phyloP scores from a whole-genome alignment of 139 green algal species.

The Chlorella ohadii region DNA sequence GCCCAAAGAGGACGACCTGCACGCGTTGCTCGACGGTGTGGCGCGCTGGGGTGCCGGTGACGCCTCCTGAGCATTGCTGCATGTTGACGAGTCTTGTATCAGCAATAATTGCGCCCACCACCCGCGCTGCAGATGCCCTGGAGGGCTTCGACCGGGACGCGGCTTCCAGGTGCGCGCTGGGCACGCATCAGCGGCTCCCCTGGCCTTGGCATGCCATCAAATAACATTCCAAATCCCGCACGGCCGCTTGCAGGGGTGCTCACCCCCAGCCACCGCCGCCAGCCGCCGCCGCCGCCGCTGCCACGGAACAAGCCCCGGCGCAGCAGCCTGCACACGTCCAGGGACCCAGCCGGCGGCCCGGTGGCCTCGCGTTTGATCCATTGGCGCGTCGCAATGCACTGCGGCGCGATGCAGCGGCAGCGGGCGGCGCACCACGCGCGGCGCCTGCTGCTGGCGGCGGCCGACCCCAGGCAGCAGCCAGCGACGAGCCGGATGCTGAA shows the following conservation, averaged over 20 bases:
- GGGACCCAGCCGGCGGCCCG: too few species aligned
- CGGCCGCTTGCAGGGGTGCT: neutral
- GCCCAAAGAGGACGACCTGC: neutral
- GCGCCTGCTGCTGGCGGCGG: too few species aligned
- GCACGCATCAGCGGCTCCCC: too few species aligned
- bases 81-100: too few species aligned
- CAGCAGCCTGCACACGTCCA: neutral
- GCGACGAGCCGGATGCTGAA: too few species aligned
- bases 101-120: neutral
- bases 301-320: too few species aligned
- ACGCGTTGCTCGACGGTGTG: conserved; percentile 39
- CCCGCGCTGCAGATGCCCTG: conserved; percentile 23
- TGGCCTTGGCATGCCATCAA: too few species aligned
- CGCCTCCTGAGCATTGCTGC: neutral
- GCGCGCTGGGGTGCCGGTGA: too few species aligned
- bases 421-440: too few species aligned
- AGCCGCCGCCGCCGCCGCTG: neutral
- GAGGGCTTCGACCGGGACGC: conserved; percentile 10
- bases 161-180: neutral
- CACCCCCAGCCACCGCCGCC: too few species aligned
- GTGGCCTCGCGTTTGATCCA: conserved; percentile 6
- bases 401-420: neutral
- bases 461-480: too few species aligned
- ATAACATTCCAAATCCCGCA: neutral
- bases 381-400: neutral